Base-by-base conservation (phyloP, 228 moss, liverwort and hornwort species). In the Sphagnum magellanicum region DNA sequence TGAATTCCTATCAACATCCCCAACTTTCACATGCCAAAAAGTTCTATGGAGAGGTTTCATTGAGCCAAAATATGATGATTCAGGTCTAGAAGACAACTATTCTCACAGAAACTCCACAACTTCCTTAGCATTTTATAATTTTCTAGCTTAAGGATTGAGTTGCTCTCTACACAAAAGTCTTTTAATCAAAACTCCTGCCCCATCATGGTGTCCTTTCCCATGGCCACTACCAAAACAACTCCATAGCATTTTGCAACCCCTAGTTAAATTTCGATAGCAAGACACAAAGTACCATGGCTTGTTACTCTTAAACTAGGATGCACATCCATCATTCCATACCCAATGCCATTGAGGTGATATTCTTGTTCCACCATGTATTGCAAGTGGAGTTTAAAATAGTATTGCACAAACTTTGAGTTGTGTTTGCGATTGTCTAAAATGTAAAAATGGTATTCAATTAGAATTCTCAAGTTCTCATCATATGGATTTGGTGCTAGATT, bases 281-380 rank as follows among this genome's bases (percentile, higher is more conserved):
- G 8, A 7, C 7, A 65, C 65, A 5, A 74, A 13, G 16, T 61
- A 59, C 59, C 59, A 67, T 0, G 6, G 4, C 0, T 16, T 6
- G 6, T 59, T 67, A 0, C 52, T 61, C 5, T 67, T 61, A 0
- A 73, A 67, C 0, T 78, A 50, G 0, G 6, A 5, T 7, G 59
- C 57, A 16, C 51, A 63, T 4, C 74, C 71, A 67, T 71, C 8
- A 1, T 1, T 59, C 67, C 51, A 74, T 5, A 74, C 16, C 50
- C 0, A 49, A 48, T 74, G 50, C 50, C 11, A 4, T 4, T 6
- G 17, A 5, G 46, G 48, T 53, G 6, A 63, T 63, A 10, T 3
- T 6, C 16, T 0, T 63, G 3, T 3, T 6, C 55, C 6, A 5
- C 9, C 48, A 72, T 53, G 63, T 59, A 63, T 0, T 12, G 12